Base-by-base conservation (phyloP, 495 filamentous ascomycete genomes). In the Jackrogersella minutella region DNA sequence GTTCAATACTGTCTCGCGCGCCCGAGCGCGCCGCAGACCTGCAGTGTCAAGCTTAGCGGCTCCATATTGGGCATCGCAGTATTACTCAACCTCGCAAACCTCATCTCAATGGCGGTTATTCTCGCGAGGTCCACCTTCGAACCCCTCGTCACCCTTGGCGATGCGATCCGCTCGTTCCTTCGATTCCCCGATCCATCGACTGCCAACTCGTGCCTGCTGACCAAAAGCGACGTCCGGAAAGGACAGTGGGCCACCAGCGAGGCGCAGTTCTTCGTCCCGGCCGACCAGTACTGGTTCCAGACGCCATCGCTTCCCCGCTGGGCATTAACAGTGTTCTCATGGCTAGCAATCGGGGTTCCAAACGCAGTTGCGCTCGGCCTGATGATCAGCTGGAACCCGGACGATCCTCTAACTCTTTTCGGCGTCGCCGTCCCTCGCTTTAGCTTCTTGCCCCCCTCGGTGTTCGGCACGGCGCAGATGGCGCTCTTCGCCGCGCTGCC, bases 131-230 rank as follows among this genome's bases (percentile, higher is more conserved):
- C 69, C 16, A 58, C 69, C 22, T 77, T 78, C 66, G 64, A 70
- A 14, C 80, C 79, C 7, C 75, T 82, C 19, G 76, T 69, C 5
- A 81, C 79, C 2, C 71, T 82, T 17, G 79, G 80, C 60, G 80
- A 82, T 44, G 73, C 80, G 28, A 76, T 82, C 58, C 59, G 69
- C 47, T 81, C 79, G n/a, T 82, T 81, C 58, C 77, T 82, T 43
- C 67, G 60, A 11, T 62, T 77, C 5, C 78, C 81, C 0, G 73
- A 75, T 21, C 54, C 59, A 14, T 61, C 65, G 28, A 75, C 80
- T 1, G 70, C 59, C 13, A 71, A 70, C 16, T 60, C 69, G 14
- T 81, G 73, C 33, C 74, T 82, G 16, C 68, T 82, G 16, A 73
- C 75, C 17, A 81, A 80, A 51, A 28, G 64, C 28, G 78, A 82